Conservation (phyloP, 2,329 filamentous ascomycete genomes). For the Cordyceps farinosa region DNA sequence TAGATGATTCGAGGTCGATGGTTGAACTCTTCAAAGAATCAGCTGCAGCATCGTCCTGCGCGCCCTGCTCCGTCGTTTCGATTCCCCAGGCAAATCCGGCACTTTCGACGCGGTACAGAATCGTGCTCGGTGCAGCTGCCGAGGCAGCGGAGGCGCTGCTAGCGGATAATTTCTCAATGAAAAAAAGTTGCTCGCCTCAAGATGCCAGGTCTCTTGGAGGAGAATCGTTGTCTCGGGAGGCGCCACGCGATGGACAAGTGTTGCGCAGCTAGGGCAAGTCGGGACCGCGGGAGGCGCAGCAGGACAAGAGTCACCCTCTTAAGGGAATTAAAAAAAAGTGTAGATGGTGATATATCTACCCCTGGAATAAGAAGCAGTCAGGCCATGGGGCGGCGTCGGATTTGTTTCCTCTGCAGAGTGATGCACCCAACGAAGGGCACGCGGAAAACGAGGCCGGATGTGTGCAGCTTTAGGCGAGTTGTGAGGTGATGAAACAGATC, state of each 20-base stretch:
- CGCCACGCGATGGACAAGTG: constrained; percentile 1
- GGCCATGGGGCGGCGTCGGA: constrained; percentile 12
- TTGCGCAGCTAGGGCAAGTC: neutral
- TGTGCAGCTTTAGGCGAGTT: neutral
- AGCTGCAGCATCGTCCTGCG: constrained; percentile 2
- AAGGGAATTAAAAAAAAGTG: constrained; percentile 4
- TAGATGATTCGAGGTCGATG: neutral
- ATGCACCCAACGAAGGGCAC: neutral
- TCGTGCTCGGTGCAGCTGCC: neutral
- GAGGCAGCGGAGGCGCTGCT: neutral
- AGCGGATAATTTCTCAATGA: constrained; percentile 2
- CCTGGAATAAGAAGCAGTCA: constrained; percentile 17
- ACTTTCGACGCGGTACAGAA: neutral
- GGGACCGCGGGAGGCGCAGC: constrained; percentile 1
- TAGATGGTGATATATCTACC: constrained; percentile 18
- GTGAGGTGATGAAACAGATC: neutral
- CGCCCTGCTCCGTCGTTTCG: constrained; percentile 2
- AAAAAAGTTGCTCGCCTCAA: neutral
- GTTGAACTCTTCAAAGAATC: neutral
- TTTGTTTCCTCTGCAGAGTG: constrained; percentile 1
- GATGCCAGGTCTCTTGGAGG: neutral
- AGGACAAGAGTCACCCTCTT: neutral
- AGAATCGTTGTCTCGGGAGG: neutral
- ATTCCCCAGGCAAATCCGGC: neutral
- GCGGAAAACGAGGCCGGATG: neutral